Conservation (phyloP, 1,284 basidiomycete species). For the Cryptococcus sp. region DNA sequence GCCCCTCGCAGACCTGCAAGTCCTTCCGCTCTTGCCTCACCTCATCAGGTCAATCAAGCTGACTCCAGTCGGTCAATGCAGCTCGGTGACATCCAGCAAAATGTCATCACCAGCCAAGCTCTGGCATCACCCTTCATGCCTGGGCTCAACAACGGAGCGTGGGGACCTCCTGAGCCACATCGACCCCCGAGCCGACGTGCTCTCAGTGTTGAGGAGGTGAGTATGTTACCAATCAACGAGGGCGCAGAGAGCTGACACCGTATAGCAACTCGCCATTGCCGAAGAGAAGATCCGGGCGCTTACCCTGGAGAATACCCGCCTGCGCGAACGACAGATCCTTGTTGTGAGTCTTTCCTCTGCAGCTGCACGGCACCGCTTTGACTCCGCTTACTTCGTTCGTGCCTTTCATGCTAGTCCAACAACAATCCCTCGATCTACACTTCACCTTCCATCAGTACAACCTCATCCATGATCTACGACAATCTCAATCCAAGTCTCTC, state of each 20-base stretch:
- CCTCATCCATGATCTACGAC: slow-evolving; percentile 17
- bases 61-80: background rate
- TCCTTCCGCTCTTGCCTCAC: background rate
- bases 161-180: slow-evolving; percentile 27
- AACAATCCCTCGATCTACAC: background rate
- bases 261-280: slow-evolving; percentile 25
- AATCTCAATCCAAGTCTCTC: slow-evolving; percentile 7
- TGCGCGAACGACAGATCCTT: slow-evolving; percentile 23
- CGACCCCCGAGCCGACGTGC: slow-evolving; percentile 7
- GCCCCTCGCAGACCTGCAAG: slow-evolving; percentile 11
- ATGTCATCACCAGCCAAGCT: slow-evolving; percentile 16
- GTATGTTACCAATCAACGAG: background rate
- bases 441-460: slow-evolving; percentile 5
- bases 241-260: background rate
- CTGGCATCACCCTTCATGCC: slow-evolving; percentile 30
- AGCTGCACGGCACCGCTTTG: no score
- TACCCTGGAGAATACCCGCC: slow-evolving; percentile 33
- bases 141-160: slow-evolving; percentile 23
- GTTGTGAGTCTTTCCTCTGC: background rate
- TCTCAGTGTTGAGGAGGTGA: slow-evolving; percentile 25
- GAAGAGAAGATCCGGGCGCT: slow-evolving; percentile 30
- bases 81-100: slow-evolving; percentile 18
- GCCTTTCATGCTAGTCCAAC: background rate
- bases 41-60: background rate
- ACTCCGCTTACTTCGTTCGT: background rate